Percentiles rank a stretch among this genome's conserved stretches.
Conservation (phyloP, 805 yeast genomes). For the Lipomyces yamadae region DNA sequence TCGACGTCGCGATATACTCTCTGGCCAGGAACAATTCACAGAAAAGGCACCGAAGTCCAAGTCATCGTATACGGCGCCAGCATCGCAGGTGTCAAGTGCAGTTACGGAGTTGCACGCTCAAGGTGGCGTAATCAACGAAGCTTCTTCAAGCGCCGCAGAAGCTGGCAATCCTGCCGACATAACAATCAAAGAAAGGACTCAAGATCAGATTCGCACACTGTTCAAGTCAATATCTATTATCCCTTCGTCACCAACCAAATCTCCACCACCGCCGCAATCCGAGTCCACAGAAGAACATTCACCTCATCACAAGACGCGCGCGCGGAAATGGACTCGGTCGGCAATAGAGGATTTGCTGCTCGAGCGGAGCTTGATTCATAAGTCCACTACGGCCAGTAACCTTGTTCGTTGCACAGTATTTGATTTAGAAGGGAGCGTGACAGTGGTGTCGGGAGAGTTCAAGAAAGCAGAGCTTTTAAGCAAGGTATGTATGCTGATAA, state of each 20-base stretch:
- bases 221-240: background rate
- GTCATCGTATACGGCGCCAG: background rate
- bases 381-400: slow-evolving; percentile 27
- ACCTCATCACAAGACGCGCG: background rate
- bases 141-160: background rate
- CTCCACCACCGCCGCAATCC: background rate
- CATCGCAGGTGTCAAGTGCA: background rate
- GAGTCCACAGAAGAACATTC: background rate
- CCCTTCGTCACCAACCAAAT: background rate
- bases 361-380: slow-evolving; percentile 29
- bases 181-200: background rate
- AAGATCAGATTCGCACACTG: slow-evolving; percentile 1
- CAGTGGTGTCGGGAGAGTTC: slow-evolving; percentile 71
- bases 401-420: slow-evolving; percentile 69
- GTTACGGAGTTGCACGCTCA: background rate
- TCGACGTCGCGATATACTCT: background rate
- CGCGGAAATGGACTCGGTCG: slow-evolving; percentile 14
- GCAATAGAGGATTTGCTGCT: slow-evolving; percentile 31
- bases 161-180: background rate
- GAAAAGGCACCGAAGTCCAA: background rate
- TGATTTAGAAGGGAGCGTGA: slow-evolving; percentile 68
- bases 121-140: background rate
- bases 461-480: slow-evolving; percentile 73
- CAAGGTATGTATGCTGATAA: slow-evolving; percentile 43
- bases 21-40: background rate